Base-by-base conservation (phyloP, 73 alveolate genomes). In the Breviolum minutum region DNA sequence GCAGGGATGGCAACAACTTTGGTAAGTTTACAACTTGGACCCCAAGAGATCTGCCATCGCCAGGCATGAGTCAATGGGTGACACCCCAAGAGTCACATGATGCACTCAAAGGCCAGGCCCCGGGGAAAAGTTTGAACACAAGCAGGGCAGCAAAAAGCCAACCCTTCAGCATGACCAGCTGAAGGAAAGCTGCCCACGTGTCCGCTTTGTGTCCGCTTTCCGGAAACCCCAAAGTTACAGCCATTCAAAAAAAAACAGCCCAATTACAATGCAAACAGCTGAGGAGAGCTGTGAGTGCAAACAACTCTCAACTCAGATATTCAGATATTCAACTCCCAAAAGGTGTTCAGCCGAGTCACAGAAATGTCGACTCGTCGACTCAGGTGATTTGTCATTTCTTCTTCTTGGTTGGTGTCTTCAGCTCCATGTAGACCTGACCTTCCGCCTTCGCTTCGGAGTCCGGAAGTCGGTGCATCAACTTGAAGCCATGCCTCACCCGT, bases 371-470 rank as follows among this genome's bases (percentile, higher is more conserved):
- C 71, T 54, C 2, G 16, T 10, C 71, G 2, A 13, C 69, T 22
- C 70, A 54, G 2, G 24, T 13, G 30, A 32, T 16, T 85, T 26
- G 7, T 87, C 95, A 87, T 22, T 87, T 87, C 83, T 87, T 87
- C 83, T 87, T 87, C 68, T 87, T 87, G 40, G 79, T 87, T n/a
- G 95, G 95, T 20, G 95, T 88, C 95, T 69, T 88, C 73, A 88
- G 70, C 73, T 88, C 85, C 95, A 88, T 88, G 85, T 66, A 88
- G 85, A 88, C 95, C 71, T 88, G 95, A 71, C 95, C 95, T 71
- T 88, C 95, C 85, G 81, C 82, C 95, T 88, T 88, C 73, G 85
- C 95, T 71, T 88, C 95, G 85, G 64, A 48, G 27, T 88, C 95
- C 85, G 95, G 95, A 69, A 88, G 95, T 24, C 85, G 68, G 27